Base-by-base conservation (phyloP, 202 grass and related monocot species). In the Schoenoplectus triqueter region DNA sequence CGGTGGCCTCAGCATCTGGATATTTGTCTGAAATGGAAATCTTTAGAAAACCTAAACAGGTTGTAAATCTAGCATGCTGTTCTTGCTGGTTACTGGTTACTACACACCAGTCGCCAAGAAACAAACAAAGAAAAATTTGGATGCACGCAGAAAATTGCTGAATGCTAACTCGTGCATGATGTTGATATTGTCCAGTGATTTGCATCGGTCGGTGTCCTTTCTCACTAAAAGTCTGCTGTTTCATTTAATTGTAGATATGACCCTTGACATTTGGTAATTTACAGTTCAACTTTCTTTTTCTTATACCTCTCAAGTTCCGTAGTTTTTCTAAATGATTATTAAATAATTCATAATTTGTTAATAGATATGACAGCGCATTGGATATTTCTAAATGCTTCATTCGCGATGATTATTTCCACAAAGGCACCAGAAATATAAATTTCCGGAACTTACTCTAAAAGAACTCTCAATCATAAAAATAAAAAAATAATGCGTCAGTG, bases 181-280 rank as follows among this genome's bases (percentile, higher is more conserved):
- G 10, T 76, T 22, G 47, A 56, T 76, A 18, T 44, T 55, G 75
- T 79, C 15, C 39, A 18, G 2, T 18, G 15, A 79, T 61, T 79
- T 61, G 31, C 75, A 44, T 79, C 39, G 42, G 75, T 79, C 75
- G 44, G 15, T 77, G 75, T 60, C 55, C 39, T 79, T 61, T 79
- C 31, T 2, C 14, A 40, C 40, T 44, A 18, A 42, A 78, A 78
- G 3, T 5, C 55, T 18, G 31, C 2, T 44, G 41, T 60, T 10
- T 60, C 22, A 13, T 31, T 52, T 10, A 74, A 54, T 19, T 52
- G 44, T n/a, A 31, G 3, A 54, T 59, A 78, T 15, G 54, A 60
- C 51, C 74, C 74, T 6, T 6, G 31, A 60, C 0, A 78, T 42
- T 44, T n/a, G 7, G 14, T 42, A 78, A 78, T 78, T 44, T 17